Percentiles rank a stretch among this genome's conserved stretches.
These are phyloP conservation scores for Candida andamanensis DNA, from an alignment of 805 yeast genomes.

Conservation along the genomic window DNA sequence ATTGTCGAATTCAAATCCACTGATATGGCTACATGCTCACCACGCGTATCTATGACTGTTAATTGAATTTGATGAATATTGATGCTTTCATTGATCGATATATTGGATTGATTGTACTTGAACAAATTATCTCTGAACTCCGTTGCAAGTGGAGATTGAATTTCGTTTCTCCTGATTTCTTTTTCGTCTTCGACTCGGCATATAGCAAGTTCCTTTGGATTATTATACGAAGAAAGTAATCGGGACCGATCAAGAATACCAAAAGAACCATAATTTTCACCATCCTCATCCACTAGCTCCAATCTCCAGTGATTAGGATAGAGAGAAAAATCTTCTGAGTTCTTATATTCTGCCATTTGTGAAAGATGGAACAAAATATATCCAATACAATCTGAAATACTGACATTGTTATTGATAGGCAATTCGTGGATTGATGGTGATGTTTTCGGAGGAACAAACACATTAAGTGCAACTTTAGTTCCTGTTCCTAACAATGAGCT, in stretches of 20 bases:
- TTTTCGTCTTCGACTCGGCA: constrained; percentile 48
- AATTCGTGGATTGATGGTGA: constrained; percentile 21
- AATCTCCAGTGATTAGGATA: constrained; percentile 67
- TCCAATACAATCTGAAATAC: constrained; percentile 39
- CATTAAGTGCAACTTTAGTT: constrained; percentile 11
- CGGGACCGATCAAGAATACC: constrained; percentile 77
- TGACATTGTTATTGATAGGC: constrained; percentile 20
- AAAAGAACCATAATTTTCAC: constrained; percentile 88
- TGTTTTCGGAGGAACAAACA: constrained; percentile 32
- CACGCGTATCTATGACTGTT: constrained; percentile 7
- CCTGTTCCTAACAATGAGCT: constrained; percentile 2
- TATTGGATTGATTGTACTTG: constrained; percentile 4
- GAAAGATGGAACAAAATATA: constrained; percentile 27
- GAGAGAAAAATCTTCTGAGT: constrained; percentile 2
- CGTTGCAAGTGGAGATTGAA: constrained; percentile 49
- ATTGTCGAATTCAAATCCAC: constrained; percentile 13
- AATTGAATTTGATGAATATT: constrained; percentile 10
- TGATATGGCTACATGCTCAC: not conserved
- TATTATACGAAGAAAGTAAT: constrained; percentile 63
- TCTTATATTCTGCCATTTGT: constrained; percentile 16
- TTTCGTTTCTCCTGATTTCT: constrained; percentile 45
- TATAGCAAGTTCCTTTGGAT: constrained; percentile 73
- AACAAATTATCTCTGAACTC: constrained; percentile 28
- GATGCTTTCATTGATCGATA: not conserved
- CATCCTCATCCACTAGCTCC: constrained; percentile 87